A percentile compares a stretch with the other conserved stretches of the same genome.
phyloP scores from a whole-genome alignment of 352 stramenopile genomes.

The Phytophthora tubulina region DNA sequence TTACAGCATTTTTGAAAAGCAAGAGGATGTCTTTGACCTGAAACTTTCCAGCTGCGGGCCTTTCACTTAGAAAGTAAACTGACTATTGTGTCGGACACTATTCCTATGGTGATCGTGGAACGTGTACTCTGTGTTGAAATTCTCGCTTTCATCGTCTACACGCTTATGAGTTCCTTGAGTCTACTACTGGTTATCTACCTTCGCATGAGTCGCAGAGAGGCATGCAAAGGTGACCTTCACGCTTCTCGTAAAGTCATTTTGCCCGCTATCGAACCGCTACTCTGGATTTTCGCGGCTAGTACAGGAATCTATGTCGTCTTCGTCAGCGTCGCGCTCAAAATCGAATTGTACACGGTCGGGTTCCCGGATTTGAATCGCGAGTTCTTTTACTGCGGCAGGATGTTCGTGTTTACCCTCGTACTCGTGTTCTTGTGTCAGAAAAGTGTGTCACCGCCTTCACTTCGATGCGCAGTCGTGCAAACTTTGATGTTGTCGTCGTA shows the following conservation, averaged over 20 bases:
- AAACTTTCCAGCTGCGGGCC: too few relatives aligned
- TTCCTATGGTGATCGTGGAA: slow-evolving; percentile 8
- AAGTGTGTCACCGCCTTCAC: slow-evolving; percentile 55
- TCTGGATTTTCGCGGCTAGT: slow-evolving; percentile 42
- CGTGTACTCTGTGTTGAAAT: slow-evolving; percentile 33
- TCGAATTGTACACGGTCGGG: slow-evolving; percentile 30
- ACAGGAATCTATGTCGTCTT: slow-evolving; percentile 50
- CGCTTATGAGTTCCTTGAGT: slow-evolving; percentile 44
- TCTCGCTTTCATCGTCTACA: slow-evolving; percentile 41
- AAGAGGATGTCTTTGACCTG: too few relatives aligned
- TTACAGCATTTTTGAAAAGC: too few relatives aligned
- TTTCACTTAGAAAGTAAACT: too few relatives aligned
- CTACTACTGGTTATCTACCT: slow-evolving; percentile 48
- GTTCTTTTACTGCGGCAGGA: slow-evolving; percentile 48
- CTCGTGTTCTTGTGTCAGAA: slow-evolving; percentile 62
- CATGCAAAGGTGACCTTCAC: slow-evolving; percentile 43
- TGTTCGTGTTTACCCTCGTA: slow-evolving; percentile 59
- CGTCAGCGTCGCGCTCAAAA: slow-evolving; percentile 41
- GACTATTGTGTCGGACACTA: neutral
- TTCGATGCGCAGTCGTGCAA: slow-evolving; percentile 41
- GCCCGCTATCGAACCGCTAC: slow-evolving; percentile 59
- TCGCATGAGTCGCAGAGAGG: slow-evolving; percentile 37
- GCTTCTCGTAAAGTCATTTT: slow-evolving; percentile 54
- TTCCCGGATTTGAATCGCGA: slow-evolving; percentile 41
- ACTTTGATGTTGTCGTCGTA: slow-evolving; percentile 48